These are phyloP conservation scores for Lippia alba DNA, from an alignment of 305 asterid genomes.

Conservation along the genomic window DNA sequence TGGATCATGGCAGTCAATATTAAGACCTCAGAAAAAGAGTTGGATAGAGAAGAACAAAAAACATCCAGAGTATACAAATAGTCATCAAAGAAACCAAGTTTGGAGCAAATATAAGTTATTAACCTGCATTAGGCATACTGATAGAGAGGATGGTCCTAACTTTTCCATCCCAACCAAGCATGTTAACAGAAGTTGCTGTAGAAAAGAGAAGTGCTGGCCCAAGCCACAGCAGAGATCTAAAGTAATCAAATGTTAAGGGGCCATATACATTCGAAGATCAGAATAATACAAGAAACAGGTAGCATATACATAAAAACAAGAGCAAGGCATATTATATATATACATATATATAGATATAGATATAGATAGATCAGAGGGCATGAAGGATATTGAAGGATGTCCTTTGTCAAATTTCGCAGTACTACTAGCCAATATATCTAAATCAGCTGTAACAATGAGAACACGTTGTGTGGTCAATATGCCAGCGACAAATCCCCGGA, in stretches of 20 bases:
- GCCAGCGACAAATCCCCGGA: constrained; percentile 97
- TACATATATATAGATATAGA: neutral
- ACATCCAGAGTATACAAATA: constrained; percentile 8
- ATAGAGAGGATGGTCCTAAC: constrained; percentile 94
- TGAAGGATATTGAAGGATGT: constrained; percentile 97
- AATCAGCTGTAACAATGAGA: constrained; percentile 90
- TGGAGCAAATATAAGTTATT: constrained; percentile 35
- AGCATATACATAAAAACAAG: neutral
- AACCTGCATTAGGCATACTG: constrained; percentile 98
- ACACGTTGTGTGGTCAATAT: constrained; percentile 90
- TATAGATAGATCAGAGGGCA: constrained; percentile 21
- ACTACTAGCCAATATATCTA: constrained; percentile 86
- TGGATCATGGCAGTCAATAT: constrained; percentile 46
- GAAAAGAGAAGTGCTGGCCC: constrained; percentile 99
- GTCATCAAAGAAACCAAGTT: constrained; percentile 14
- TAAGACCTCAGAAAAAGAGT: constrained; percentile 34
- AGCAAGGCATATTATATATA: neutral
- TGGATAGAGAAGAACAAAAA: constrained; percentile 24
- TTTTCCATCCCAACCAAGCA: constrained; percentile 99
- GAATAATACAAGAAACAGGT: constrained; percentile 22
- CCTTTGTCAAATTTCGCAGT: constrained; percentile 90
- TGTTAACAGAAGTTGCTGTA: constrained; percentile 81
- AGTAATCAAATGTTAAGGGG: constrained; percentile 80
- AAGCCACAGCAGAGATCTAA: constrained; percentile 97
- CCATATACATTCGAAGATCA: constrained; percentile 35